Percentiles rank a stretch among this genome's conserved stretches.
These are phyloP conservation scores for Yamadazyma laniorum DNA, from an alignment of 805 yeast species.

Conservation along the genomic window DNA sequence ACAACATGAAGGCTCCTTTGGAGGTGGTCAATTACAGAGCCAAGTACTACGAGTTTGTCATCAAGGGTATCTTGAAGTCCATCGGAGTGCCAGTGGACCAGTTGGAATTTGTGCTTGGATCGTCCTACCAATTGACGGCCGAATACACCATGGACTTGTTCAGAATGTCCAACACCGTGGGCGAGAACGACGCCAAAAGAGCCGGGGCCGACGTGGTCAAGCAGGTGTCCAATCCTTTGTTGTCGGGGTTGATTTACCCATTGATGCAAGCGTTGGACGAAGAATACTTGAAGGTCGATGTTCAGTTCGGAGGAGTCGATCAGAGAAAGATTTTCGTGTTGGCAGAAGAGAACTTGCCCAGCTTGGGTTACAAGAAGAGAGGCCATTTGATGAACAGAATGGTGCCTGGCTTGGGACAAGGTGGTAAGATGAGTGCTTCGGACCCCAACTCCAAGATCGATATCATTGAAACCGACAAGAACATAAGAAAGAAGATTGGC, in stretches of 20 bases:
- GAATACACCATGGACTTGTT: slow-evolving; percentile 88
- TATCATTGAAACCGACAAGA: slow-evolving; percentile 82
- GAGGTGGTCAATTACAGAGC: slow-evolving; percentile 90
- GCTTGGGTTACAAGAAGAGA: slow-evolving; percentile 91
- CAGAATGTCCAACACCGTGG: slow-evolving; percentile 76
- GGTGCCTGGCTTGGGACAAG: slow-evolving; percentile 97
- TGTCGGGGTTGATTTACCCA: slow-evolving; percentile 93
- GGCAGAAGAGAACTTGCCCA: slow-evolving; percentile 90
- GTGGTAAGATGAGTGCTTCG: slow-evolving; percentile 98
- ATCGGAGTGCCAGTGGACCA: slow-evolving; percentile 91
- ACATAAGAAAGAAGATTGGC: slow-evolving; percentile 84
- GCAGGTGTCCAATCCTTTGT: slow-evolving; percentile 90
- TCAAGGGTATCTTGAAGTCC: slow-evolving; percentile 81
- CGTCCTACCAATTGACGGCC: slow-evolving; percentile 77
- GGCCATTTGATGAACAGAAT: slow-evolving; percentile 98
- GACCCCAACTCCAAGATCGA: slow-evolving; percentile 98
- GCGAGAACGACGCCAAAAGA: slow-evolving; percentile 95
- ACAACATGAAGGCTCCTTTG: slow-evolving; percentile 97
- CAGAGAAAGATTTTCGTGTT: slow-evolving; percentile 96
- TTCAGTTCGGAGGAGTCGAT: slow-evolving; percentile 98
- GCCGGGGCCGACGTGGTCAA: slow-evolving; percentile 99
- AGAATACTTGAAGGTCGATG: slow-evolving; percentile 82
- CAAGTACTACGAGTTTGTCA: slow-evolving; percentile 77
- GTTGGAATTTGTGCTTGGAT: slow-evolving; percentile 80
- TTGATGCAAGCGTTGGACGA: slow-evolving; percentile 99